Evolutionary conservation across 345 rosid genomes (phyloP).

Genomic region (Eucalyptus tenuipes): DNA sequence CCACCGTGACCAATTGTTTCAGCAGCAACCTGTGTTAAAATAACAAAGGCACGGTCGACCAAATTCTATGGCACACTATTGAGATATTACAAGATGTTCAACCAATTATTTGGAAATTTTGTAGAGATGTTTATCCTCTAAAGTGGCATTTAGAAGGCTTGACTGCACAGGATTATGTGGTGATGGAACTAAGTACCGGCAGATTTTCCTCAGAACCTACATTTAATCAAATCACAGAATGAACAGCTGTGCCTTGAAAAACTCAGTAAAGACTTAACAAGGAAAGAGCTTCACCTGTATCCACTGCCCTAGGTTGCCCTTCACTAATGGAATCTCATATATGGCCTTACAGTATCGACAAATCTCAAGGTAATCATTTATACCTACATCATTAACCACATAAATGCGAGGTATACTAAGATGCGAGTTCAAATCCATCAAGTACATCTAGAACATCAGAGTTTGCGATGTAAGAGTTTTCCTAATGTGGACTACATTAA

Average conservation of each 20-base stretch:
- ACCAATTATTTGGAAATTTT: conserved; percentile 30
- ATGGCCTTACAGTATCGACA: conserved; percentile 82
- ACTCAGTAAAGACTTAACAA: background rate
- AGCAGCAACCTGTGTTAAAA: conserved; percentile 39
- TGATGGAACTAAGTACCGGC: conserved; percentile 67
- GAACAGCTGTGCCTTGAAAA: background rate
- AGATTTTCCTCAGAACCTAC: conserved; percentile 71
- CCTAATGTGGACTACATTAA: too few species aligned
- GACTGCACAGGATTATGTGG: conserved; percentile 84
- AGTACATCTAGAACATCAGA: background rate
- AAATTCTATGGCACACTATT: background rate
- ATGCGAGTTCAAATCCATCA: background rate
- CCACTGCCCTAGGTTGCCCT: conserved; percentile 60
- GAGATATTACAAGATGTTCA: background rate
- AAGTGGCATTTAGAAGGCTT: conserved; percentile 65
- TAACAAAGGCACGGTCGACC: background rate
- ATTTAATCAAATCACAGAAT: background rate
- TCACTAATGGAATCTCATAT: conserved; percentile 68
- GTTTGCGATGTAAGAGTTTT: too few species aligned
- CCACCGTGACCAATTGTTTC: conserved; percentile 89
- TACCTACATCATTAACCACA: conserved; percentile 22
- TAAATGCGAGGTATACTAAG: background rate
- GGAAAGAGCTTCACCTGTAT: conserved; percentile 26
- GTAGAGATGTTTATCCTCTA: conserved; percentile 71
- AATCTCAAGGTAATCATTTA: conserved; percentile 72